Evolutionary conservation across 169 alveolate genomes (phyloP).

Genomic region (Plasmodium ovale): DNA sequence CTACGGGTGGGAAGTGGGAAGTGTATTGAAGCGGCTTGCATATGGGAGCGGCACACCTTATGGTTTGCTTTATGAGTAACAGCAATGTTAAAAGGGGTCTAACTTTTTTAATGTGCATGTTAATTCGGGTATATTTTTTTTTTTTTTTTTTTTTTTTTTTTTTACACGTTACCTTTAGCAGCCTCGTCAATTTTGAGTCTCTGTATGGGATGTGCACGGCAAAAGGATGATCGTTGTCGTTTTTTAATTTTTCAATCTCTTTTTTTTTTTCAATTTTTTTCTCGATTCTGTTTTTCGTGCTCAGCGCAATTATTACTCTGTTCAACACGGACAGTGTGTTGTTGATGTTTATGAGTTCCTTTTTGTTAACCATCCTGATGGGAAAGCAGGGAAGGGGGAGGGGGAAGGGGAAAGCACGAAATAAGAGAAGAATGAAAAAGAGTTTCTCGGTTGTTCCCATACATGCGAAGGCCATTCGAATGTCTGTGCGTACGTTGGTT

Average conservation of each 20-base stretch:
- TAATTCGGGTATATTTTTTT: not conserved
- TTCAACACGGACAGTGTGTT: conserved; percentile 62
- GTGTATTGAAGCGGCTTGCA: not conserved
- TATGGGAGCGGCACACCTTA: too few species aligned
- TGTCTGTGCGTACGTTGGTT: not conserved
- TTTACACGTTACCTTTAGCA: conserved; percentile 37
- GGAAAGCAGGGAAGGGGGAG: not conserved
- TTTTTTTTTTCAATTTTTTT: conserved; percentile 27
- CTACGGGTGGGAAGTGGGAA: not conserved
- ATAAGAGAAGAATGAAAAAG: not conserved
- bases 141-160: conserved; percentile 4
- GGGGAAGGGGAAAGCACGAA: not conserved
- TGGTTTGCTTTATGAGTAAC: too few species aligned
- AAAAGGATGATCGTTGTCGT: not conserved
- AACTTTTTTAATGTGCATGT: not conserved
- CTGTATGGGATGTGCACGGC: conserved; percentile 65
- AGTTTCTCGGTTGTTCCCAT: too few species aligned
- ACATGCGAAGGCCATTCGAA: not conserved
- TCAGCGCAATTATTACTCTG: conserved; percentile 60
- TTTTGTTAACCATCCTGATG: conserved; percentile 51
- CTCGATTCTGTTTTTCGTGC: conserved; percentile 49
- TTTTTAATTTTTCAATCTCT: conserved; percentile 23
- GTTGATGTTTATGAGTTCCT: conserved; percentile 69
- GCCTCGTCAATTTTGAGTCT: conserved; percentile 68
- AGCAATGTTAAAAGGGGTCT: not conserved